Evolutionary conservation across 768 basidiomycete genomes (phyloP), one percentile per base, ranked within the genome.

Genomic region (Suillus ampliporus): DNA sequence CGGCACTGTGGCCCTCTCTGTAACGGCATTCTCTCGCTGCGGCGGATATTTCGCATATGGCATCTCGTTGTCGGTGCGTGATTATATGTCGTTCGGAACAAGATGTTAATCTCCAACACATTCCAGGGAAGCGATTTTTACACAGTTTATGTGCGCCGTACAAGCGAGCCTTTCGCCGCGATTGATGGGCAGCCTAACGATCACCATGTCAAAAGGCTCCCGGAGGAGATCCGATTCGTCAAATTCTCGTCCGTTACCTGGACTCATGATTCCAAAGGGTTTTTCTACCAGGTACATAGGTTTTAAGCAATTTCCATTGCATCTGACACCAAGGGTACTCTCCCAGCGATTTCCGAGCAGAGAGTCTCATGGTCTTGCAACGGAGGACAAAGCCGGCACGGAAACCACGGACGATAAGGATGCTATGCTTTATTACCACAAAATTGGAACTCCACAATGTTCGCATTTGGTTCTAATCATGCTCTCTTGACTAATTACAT

Each of bases 251-350:
- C 79, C 13, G 81, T 93, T 47, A 78, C 80, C 31, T 94, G 92
- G 93, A 87, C 87, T 5, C 84, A 86, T 60, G 91, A 94, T 74
- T 88, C 86, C 60, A 88, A 86, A 64, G 92, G 93, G 1, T 92
- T 94, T 75, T 92, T 94, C 76, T 95, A 95, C 72, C 92, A 93
- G 80, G 81, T 81, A n/a, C n/a, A n/a, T n/a, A 56, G 23, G 74
- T 69, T 6, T 10, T 51, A 46, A 53, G 31, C 57, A 15, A 38
- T 53, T 51, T n/a, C 7, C 17, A 38, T 50, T 26, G 28, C 60
- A 48, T 15, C 38, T 19, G 13, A 53, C 19, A 17, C 52, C 35
- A 6, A 56, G 26, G 17, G 38, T 19, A 28, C 26, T 40, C 11
- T 26, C 13, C 34, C 62, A 85, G 79, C 84, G 91, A 17, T 91